A percentile compares a stretch with the other conserved stretches of the same genome.
Conservation (phyloP, 1,139 yeast genomes). For the Blastobotrys elegans region DNA sequence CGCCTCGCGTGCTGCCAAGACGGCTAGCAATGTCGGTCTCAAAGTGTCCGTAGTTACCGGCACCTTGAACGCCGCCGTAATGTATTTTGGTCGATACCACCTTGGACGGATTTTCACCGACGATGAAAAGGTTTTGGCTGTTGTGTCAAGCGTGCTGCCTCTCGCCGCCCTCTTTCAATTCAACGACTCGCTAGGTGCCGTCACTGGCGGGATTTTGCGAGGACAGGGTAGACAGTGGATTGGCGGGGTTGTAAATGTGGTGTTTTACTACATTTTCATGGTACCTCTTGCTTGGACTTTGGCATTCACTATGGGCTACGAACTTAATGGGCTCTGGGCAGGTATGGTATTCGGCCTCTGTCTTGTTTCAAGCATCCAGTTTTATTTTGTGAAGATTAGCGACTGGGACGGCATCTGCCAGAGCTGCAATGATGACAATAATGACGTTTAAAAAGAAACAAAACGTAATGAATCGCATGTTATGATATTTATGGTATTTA, state of each 20-base stretch:
- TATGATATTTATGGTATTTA: too few species aligned
- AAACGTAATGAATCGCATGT: neutral
- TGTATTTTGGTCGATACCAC: slow-evolving; percentile 47
- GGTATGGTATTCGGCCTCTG: slow-evolving; percentile 59
- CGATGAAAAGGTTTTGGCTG: slow-evolving; percentile 56
- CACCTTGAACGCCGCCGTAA: slow-evolving; percentile 46
- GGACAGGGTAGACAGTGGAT: slow-evolving; percentile 85
- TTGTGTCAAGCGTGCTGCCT: slow-evolving; percentile 56
- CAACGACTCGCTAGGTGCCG: slow-evolving; percentile 76
- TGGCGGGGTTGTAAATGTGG: slow-evolving; percentile 74
- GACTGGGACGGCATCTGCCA: slow-evolving; percentile 13
- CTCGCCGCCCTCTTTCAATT: slow-evolving; percentile 68
- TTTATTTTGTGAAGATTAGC: slow-evolving; percentile 11
- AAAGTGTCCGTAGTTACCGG: slow-evolving; percentile 54
- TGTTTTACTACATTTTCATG: slow-evolving; percentile 67
- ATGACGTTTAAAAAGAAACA: too few species aligned
- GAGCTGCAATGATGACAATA: neutral
- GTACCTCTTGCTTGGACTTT: slow-evolving; percentile 67
- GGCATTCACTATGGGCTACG: slow-evolving; percentile 50
- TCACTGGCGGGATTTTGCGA: slow-evolving; percentile 76
- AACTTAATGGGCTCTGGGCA: slow-evolving; percentile 72
- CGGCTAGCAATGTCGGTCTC: slow-evolving; percentile 62
- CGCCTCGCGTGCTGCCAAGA: slow-evolving; percentile 55
- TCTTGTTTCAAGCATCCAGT: slow-evolving; percentile 8
- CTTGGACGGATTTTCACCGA: slow-evolving; percentile 64